These are phyloP conservation scores for Aureococcus anophagefferens DNA, from an alignment of 108 stramenopile genomes.

Conservation along the genomic window DNA sequence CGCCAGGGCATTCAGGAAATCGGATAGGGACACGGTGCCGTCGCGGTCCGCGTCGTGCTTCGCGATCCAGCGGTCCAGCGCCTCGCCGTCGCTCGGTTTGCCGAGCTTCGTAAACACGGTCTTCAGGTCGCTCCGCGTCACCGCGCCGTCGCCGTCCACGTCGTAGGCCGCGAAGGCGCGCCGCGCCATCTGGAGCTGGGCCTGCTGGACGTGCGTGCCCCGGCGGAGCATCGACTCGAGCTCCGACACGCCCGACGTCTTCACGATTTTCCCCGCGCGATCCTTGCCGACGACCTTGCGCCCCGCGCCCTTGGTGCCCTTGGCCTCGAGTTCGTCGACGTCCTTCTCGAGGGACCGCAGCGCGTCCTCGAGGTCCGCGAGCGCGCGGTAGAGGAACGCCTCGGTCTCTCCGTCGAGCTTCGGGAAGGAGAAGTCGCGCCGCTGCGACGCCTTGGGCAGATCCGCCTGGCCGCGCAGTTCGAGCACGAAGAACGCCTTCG, in stretches of 20 bases:
- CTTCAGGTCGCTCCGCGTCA: slow-evolving; percentile 11
- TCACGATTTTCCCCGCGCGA: background rate
- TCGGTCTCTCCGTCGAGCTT: slow-evolving; percentile 8
- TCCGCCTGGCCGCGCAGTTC: no score
- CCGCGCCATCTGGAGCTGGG: slow-evolving; percentile 21
- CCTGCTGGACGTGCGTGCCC: slow-evolving; percentile 2
- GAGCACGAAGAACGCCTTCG: no score
- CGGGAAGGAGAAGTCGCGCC: background rate
- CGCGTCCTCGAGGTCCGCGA: slow-evolving; percentile 26
- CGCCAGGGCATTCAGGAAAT: background rate
- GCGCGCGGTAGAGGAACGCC: slow-evolving; percentile 23
- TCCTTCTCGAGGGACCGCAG: slow-evolving; percentile 1
- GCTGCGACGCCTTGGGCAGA: background rate
- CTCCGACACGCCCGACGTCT: background rate
- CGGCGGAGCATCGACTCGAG: background rate
- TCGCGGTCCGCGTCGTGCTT: slow-evolving; percentile 22
- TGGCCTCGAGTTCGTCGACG: background rate
- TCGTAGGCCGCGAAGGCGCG: slow-evolving; percentile 13
- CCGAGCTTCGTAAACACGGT: slow-evolving; percentile 13
- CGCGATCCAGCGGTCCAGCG: slow-evolving; percentile 21
- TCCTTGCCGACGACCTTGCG: background rate
- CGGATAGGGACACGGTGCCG: slow-evolving; percentile 13
- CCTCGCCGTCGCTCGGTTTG: slow-evolving; percentile 21
- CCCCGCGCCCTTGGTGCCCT: background rate
- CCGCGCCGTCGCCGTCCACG: slow-evolving; percentile 22